Base-by-base conservation (phyloP, 148 eudicot genomes). In the Rhododendron kiyosumense region DNA sequence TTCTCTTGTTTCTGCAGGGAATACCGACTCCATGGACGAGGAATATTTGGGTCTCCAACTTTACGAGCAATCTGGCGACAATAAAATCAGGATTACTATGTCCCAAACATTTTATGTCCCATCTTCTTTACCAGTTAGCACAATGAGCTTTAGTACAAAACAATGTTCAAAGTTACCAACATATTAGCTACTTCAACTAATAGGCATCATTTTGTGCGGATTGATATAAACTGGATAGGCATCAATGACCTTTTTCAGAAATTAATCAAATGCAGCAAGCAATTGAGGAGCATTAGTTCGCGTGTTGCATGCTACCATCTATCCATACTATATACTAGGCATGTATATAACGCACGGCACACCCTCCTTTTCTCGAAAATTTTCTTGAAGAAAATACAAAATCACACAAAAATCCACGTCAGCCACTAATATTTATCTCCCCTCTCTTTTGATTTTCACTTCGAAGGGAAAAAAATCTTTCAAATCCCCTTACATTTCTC, bases 11-110 rank as follows among this genome's bases (percentile, higher is more conserved):
- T 93, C 89, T 93, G 90, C 78, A 90, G 76, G 34, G 98, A 90
- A 90, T 95, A 82, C 78, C 92, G 92, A 91, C 99, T 95, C 99
- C 99, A 97, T 81, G 99, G 93, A 65, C 94, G 94, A 34, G 98
- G 98, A 86, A 93, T 90, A 88, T 93, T 73, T 17, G 94, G 93
- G 91, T 95, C 98, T 85, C 98, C 98, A 85, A 91, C 92, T 90
- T 88, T 93, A 65, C 88, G 89, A 87, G 99, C 99, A 91, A 93
- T 88, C 99, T 97, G 86, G 77, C 54, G 81, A 75, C 20, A 43
- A 65, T 38, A 75, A 73, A 8, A 57, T 48, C 14, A 73, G 83
- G 59, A 74, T 81, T 75, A 30, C 36, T 43, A 30, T 1, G 38
- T 30, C 76, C 36, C 77, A 79, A 59, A 75, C 26, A 57, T 61